phyloP scores from a whole-genome alignment of 495 filamentous ascomycete genomes.

The Halenospora varia region DNA sequence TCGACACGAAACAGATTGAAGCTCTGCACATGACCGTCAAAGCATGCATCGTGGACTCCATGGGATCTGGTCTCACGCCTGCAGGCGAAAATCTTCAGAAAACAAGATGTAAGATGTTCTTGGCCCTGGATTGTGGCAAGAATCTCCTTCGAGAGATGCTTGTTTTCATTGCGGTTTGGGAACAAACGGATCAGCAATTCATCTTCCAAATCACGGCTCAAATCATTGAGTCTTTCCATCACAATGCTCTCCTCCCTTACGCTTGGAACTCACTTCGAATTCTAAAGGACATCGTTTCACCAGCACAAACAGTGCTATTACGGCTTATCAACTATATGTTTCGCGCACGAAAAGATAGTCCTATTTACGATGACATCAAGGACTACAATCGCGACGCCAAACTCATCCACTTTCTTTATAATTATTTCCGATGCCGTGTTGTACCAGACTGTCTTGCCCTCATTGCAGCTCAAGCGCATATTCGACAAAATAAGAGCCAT shows the following conservation, averaged over 20 bases:
- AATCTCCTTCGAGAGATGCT: constrained; percentile 85
- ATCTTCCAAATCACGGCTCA: constrained; percentile 95
- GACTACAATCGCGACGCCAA: constrained; percentile 46
- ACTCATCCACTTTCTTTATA: constrained; percentile 84
- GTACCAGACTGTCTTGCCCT: constrained; percentile 90
- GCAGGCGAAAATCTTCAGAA: constrained; percentile 74
- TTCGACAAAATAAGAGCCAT: constrained; percentile 59
- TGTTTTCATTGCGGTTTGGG: constrained; percentile 96
- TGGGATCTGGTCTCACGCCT: constrained; percentile 46
- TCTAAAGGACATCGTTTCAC: constrained; percentile 91
- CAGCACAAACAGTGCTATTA: constrained; percentile 87
- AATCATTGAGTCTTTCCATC: constrained; percentile 87
- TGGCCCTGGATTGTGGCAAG: constrained; percentile 80
- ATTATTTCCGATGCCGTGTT: constrained; percentile 84
- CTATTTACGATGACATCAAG: constrained; percentile 45
- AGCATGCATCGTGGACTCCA: constrained; percentile 74
- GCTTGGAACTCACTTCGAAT: constrained; percentile 88
- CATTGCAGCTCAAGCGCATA: constrained; percentile 89
- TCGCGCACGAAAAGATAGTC: constrained; percentile 58
- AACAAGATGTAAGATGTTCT: constrained; percentile 78
- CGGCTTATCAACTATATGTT: constrained; percentile 88
- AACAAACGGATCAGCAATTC: constrained; percentile 82
- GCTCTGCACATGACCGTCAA: constrained; percentile 93
- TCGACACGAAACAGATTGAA: constrained; percentile 90
- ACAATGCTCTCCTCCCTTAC: constrained; percentile 82